phyloP scores from a whole-genome alignment of 1,139 yeast genomes.

The Kodamaea sp. region DNA sequence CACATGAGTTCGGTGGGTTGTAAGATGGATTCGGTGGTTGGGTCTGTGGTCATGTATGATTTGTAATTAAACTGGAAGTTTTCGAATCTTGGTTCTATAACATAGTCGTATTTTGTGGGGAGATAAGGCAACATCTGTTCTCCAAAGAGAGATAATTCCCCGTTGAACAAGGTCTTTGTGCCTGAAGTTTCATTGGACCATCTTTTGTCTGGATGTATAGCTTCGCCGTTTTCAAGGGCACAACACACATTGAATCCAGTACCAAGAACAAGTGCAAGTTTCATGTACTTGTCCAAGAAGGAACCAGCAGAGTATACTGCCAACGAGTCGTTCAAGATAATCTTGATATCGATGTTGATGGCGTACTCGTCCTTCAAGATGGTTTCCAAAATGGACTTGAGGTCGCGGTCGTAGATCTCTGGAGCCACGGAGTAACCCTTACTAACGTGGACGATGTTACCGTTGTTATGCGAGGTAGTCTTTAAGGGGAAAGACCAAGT shows the following conservation, averaged over 20 bases:
- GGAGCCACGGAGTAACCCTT: conserved; percentile 51
- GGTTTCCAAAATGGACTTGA: conserved; percentile 42
- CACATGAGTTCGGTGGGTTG: conserved; percentile 59
- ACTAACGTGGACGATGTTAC: conserved; percentile 46
- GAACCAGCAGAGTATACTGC: conserved; percentile 51
- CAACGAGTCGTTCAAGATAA: conserved; percentile 45
- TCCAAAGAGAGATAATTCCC: conserved; percentile 47
- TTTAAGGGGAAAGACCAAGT: conserved; percentile 63
- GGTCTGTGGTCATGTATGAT: conserved; percentile 38
- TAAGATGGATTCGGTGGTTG: conserved; percentile 33
- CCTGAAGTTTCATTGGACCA: conserved; percentile 15
- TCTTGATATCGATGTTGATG: conserved; percentile 32
- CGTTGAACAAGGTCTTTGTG: conserved; percentile 32
- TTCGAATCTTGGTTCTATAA: conserved; percentile 38
- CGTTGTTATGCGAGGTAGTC: conserved; percentile 46
- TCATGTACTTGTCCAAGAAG: conserved; percentile 38
- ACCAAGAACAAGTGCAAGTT: conserved; percentile 47
- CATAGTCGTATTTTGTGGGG: conserved; percentile 38
- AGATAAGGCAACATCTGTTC: conserved; percentile 29
- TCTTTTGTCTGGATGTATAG: conserved; percentile 25
- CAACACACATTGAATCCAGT: conserved; percentile 50
- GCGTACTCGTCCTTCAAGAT: conserved; percentile 25
- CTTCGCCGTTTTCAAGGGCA: conserved; percentile 25
- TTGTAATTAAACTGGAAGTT: conserved; percentile 25
- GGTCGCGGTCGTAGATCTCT: conserved; percentile 41